Conservation (phyloP, 2,329 filamentous ascomycete species). For the Gremmenia infestans region DNA sequence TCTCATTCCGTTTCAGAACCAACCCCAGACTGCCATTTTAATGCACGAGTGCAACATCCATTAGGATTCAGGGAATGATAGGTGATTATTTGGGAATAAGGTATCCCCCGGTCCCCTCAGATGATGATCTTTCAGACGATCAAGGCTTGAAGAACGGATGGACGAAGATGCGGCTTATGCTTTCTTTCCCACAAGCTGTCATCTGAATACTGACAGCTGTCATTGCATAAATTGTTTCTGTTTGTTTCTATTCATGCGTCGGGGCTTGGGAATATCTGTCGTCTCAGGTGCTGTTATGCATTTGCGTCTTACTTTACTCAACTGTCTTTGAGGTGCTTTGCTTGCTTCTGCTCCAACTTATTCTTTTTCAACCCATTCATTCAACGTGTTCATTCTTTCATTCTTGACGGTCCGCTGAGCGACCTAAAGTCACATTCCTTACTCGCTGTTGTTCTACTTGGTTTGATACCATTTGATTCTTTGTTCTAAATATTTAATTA, state of each 20-base stretch:
- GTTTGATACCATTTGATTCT: slow-evolving; percentile 3
- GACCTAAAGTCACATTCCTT: not conserved
- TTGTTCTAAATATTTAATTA: not conserved
- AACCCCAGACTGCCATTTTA: not conserved
- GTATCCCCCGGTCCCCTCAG: not conserved
- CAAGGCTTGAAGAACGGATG: not conserved
- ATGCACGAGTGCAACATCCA: not conserved
- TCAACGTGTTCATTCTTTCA: not conserved
- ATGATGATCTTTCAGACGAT: not conserved
- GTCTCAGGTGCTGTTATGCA: not conserved
- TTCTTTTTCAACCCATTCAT: not conserved
- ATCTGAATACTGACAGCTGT: not conserved
- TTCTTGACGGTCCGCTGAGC: too few relatives aligned
- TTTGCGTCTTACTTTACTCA: not conserved
- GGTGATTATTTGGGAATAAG: not conserved
- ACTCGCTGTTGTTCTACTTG: not conserved
- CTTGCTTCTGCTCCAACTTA: not conserved
- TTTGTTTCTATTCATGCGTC: not conserved
- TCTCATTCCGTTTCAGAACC: not conserved
- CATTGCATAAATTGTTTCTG: not conserved
- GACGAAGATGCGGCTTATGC: not conserved
- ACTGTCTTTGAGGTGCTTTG: not conserved
- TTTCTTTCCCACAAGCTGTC: not conserved
- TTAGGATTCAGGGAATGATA: not conserved
- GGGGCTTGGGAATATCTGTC: not conserved